Conservation (phyloP, 2,329 filamentous ascomycete species). For the Teratosphaeria destructans region DNA sequence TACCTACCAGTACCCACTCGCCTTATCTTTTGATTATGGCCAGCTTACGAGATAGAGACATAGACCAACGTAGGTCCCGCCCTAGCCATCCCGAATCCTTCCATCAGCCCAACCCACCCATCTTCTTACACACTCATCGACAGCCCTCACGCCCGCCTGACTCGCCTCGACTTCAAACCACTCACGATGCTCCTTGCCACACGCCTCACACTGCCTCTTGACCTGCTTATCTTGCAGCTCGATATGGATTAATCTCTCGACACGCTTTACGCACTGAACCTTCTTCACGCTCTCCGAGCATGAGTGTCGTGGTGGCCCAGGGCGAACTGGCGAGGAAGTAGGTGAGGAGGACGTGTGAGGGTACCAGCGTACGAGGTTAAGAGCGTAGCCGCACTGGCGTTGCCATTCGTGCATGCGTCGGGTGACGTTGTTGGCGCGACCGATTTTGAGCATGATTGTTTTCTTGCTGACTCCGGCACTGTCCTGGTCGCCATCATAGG, state of each 20-base stretch:
- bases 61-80: no score
- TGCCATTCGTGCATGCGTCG: constrained; percentile 87
- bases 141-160: constrained; percentile 55
- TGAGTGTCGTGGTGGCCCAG: constrained; percentile 12
- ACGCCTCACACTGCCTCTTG: constrained; percentile 59
- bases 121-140: constrained; percentile 65
- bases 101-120: constrained; percentile 68
- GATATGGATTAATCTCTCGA: constrained; percentile 82
- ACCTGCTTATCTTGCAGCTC: constrained; percentile 58
- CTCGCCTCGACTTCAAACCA: constrained; percentile 87
- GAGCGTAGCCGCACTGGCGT: constrained; percentile 79
- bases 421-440: constrained; percentile 70
- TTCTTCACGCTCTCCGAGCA: constrained; percentile 42
- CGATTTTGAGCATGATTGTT: constrained; percentile 58
- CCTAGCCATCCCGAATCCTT: background rate
- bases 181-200: constrained; percentile 77
- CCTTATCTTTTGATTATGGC: no score
- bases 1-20: no score
- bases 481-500: constrained; percentile 9
- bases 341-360: constrained; percentile 52
- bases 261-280: constrained; percentile 74
- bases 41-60: no score
- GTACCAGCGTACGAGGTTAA: constrained; percentile 84
- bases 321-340: constrained; percentile 12
- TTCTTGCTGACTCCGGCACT: constrained; percentile 27